Conservation (phyloP, 2,329 filamentous ascomycete genomes). For the Amesomyces nigricolor region DNA sequence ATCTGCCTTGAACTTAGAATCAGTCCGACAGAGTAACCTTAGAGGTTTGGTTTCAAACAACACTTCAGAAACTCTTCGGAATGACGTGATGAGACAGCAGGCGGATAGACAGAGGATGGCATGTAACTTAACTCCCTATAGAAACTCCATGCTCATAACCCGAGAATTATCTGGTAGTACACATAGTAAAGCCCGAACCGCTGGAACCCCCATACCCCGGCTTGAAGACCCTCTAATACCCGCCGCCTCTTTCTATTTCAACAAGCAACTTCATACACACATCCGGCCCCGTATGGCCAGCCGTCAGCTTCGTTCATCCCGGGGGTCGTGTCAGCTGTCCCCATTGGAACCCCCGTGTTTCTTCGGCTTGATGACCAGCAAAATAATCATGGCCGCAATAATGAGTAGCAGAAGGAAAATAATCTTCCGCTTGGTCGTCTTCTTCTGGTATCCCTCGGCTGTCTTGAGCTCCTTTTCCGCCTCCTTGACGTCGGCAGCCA, state of each 20-base stretch:
- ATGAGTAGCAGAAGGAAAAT: slow-evolving; percentile 83
- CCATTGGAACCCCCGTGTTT: slow-evolving; percentile 28
- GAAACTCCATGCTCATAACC: no score
- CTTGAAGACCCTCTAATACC: neutral
- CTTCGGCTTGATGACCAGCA: slow-evolving; percentile 76
- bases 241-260: neutral
- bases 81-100: no score
- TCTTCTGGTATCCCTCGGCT: slow-evolving; percentile 82
- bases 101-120: no score
- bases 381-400: slow-evolving; percentile 79
- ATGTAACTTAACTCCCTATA: no score
- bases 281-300: neutral
- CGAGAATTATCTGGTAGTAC: no score
- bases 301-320: neutral
- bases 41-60: no score
- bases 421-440: slow-evolving; percentile 83
- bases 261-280: neutral
- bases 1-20: no score
- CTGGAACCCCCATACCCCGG: no score
- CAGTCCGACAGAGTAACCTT: no score
- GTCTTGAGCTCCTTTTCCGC: slow-evolving; percentile 89
- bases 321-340: neutral
- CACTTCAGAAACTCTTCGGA: no score
- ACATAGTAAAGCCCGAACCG: no score
- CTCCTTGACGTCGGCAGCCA: slow-evolving; percentile 87